Evolutionary conservation across 1,284 basidiomycete species (phyloP).

Genomic region (Dichomitus squalens): DNA sequence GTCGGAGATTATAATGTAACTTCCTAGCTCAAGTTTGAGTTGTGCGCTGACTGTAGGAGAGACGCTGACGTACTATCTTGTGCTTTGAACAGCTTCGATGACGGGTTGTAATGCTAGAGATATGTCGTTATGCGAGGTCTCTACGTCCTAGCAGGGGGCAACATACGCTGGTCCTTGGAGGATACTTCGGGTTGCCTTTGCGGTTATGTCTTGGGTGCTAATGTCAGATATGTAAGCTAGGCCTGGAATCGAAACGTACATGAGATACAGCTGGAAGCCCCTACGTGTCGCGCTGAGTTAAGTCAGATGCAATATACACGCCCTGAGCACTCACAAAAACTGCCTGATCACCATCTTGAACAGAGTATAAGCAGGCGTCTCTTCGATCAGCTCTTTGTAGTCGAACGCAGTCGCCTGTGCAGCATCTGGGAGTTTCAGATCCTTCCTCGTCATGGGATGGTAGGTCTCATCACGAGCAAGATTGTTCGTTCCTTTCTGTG

Average conservation of each 20-base stretch:
- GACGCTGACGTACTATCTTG: slow-evolving; percentile 26
- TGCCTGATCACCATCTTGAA: slow-evolving; percentile 54
- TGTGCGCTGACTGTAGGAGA: not conserved
- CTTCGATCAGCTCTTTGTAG: slow-evolving; percentile 39
- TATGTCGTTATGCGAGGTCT: not conserved
- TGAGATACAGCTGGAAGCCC: slow-evolving; percentile 39
- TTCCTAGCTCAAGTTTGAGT: slow-evolving; percentile 16
- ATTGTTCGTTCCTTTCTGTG: slow-evolving; percentile 36
- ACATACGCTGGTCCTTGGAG: slow-evolving; percentile 36
- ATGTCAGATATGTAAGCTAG: not conserved
- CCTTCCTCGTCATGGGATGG: slow-evolving; percentile 33
- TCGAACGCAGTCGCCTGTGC: slow-evolving; percentile 32
- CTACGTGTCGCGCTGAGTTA: slow-evolving; percentile 14
- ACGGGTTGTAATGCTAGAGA: slow-evolving; percentile 37
- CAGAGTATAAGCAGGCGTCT: slow-evolving; percentile 63
- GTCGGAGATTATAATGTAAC: slow-evolving; percentile 56
- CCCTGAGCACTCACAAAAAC: slow-evolving; percentile 35
- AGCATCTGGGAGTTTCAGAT: slow-evolving; percentile 35
- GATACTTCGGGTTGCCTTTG: slow-evolving; percentile 39
- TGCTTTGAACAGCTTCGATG: slow-evolving; percentile 35
- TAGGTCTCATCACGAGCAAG: slow-evolving; percentile 40
- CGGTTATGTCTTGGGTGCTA: slow-evolving; percentile 31
- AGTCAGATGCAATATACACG: not conserved
- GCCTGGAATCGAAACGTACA: slow-evolving; percentile 23
- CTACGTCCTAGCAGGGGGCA: not conserved